Evolutionary conservation across 2,329 filamentous ascomycete genomes (phyloP).

Genomic region (Fusarium sp.): DNA sequence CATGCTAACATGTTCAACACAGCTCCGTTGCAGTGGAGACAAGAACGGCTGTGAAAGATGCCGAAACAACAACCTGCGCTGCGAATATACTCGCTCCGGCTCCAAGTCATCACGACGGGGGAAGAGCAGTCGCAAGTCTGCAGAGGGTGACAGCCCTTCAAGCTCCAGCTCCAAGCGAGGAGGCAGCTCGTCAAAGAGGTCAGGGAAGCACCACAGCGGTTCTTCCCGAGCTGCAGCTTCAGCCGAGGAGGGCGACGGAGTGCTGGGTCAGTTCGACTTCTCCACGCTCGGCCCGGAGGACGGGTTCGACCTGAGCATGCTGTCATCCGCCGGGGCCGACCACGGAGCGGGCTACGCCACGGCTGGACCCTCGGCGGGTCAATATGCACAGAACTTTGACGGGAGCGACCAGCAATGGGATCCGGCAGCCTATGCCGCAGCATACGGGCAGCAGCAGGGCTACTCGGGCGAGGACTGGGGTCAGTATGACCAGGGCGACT

Average conservation of each 20-base stretch:
- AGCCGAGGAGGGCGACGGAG: slow-evolving; percentile 37
- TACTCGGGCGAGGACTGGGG: slow-evolving; percentile 33
- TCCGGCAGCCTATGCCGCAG: slow-evolving; percentile 24
- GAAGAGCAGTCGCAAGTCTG: slow-evolving; percentile 42
- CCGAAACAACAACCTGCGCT: slow-evolving; percentile 45
- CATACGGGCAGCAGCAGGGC: slow-evolving; percentile 37
- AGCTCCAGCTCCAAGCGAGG: slow-evolving; percentile 36
- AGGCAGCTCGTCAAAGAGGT: slow-evolving; percentile 39
- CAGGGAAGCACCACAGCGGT: slow-evolving; percentile 35
- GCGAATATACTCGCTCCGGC: slow-evolving; percentile 52
- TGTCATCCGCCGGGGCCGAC: slow-evolving; percentile 36
- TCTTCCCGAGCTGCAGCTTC: slow-evolving; percentile 32
- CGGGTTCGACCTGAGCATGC: slow-evolving; percentile 46
- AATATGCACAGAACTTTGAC: slow-evolving; percentile 32
- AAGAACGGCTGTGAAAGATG: slow-evolving; percentile 54
- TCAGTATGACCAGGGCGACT: slow-evolving; percentile 39
- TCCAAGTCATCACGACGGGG: slow-evolving; percentile 49
- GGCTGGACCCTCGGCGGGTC: slow-evolving; percentile 33
- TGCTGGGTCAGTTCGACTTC: slow-evolving; percentile 46
- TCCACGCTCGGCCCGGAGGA: slow-evolving; percentile 47
- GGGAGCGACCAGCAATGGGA: slow-evolving; percentile 36
- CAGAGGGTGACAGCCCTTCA: slow-evolving; percentile 35
- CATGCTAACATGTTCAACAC: slow-evolving; percentile 19
- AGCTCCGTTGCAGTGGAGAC: slow-evolving; percentile 55
- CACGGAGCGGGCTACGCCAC: slow-evolving; percentile 41